A percentile compares a stretch with the other conserved stretches of the same genome.
phyloP scores from a whole-genome alignment of 768 basidiomycete species.

The Neoboletus magnificus region DNA sequence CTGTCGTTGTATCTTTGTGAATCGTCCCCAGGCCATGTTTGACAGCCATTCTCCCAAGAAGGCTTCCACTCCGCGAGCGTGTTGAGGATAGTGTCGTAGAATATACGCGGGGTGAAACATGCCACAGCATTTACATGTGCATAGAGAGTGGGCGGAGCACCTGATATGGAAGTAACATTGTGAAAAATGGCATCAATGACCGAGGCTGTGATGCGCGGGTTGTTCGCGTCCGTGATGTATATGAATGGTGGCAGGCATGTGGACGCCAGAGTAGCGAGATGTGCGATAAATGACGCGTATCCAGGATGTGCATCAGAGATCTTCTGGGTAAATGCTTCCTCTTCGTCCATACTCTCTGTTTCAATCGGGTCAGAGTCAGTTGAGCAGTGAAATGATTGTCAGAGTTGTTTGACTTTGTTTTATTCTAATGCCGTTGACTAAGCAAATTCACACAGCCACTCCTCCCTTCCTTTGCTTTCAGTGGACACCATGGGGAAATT shows the following conservation, averaged over 20 bases:
- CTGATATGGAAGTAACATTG: slow-evolving; percentile 8
- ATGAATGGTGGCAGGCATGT: slow-evolving; percentile 59
- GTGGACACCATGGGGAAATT: slow-evolving; percentile 35
- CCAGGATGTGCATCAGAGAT: slow-evolving; percentile 20
- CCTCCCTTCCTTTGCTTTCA: neutral
- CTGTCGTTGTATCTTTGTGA: slow-evolving; percentile 56
- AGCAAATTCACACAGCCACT: neutral
- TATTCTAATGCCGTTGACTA: slow-evolving; percentile 16
- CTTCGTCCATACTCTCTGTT: slow-evolving; percentile 17
- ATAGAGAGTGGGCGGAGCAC: slow-evolving; percentile 31
- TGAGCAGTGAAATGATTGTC: neutral
- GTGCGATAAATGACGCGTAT: slow-evolving; percentile 21
- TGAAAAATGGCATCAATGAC: slow-evolving; percentile 28
- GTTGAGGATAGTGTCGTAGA: slow-evolving; percentile 69
- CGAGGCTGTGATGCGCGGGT: slow-evolving; percentile 43
- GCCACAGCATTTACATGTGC: slow-evolving; percentile 54
- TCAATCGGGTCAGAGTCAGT: neutral
- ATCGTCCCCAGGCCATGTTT: slow-evolving; percentile 49
- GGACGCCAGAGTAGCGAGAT: slow-evolving; percentile 30
- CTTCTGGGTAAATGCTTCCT: slow-evolving; percentile 1
- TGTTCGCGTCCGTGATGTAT: slow-evolving; percentile 58
- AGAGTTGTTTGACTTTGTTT: slow-evolving; percentile 14
- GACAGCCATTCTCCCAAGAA: slow-evolving; percentile 58
- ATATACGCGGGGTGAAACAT: slow-evolving; percentile 57
- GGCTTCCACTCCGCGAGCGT: slow-evolving; percentile 53